Conservation (phyloP, 225 moss, liverwort and hornwort species). For the Bryoerythrophyllum caledonicum region DNA sequence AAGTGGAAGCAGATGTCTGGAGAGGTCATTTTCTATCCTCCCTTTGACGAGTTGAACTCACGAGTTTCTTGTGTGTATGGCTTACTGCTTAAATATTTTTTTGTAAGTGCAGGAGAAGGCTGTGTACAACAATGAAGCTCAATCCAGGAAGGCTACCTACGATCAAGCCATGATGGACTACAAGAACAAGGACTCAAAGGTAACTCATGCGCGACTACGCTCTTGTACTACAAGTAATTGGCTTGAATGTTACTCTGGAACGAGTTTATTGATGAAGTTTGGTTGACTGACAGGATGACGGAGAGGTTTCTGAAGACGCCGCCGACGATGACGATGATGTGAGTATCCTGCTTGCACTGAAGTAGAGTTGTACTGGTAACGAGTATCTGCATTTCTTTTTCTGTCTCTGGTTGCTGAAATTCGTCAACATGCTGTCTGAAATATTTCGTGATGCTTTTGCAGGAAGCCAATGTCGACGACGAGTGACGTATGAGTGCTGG, state of each 20-base stretch:
- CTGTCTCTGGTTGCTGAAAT: background rate
- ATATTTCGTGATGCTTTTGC: background rate
- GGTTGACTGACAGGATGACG: constrained; percentile 34
- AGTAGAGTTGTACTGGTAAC: background rate
- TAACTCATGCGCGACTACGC: background rate
- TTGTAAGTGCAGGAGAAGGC: constrained; percentile 45
- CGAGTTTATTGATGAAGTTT: background rate
- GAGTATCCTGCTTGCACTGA: background rate
- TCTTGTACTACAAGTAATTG: background rate
- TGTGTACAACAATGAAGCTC: constrained; percentile 42
- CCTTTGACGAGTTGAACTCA: background rate
- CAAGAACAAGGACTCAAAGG: constrained; percentile 44
- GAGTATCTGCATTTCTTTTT: too few species aligned
- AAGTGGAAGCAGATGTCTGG: constrained; percentile 51
- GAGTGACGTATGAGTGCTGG: constrained; percentile 13
- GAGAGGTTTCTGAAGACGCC: constrained; percentile 46
- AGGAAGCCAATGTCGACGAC: constrained; percentile 46
- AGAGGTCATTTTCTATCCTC: constrained; percentile 23
- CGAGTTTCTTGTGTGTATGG: background rate
- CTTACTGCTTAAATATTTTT: background rate
- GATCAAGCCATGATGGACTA: constrained; percentile 46
- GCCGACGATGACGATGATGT: constrained; percentile 45
- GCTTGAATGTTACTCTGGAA: background rate
- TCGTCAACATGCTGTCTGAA: background rate
- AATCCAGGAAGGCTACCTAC: constrained; percentile 42